phyloP scores from a whole-genome alignment of 345 rosid species.

The Erysimum cheiranthoides region DNA sequence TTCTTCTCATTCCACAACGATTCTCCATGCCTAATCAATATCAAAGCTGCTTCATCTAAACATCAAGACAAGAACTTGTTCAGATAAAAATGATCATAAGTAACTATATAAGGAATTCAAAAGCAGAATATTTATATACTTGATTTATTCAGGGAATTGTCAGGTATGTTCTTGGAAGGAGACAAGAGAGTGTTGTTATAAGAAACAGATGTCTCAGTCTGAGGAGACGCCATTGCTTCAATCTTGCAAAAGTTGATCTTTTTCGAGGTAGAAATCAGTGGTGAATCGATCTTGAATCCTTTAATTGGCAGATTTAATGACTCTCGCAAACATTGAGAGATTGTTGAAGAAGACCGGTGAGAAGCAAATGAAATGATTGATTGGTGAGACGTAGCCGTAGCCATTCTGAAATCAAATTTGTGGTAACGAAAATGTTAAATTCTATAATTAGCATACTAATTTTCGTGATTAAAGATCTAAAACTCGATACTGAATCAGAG shows the following conservation, averaged over 20 bases:
- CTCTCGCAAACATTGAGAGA: constrained; percentile 46
- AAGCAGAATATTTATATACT: constrained; percentile 45
- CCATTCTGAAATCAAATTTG: constrained; percentile 62
- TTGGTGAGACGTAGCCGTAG: constrained; percentile 62
- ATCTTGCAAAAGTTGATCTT: constrained; percentile 46
- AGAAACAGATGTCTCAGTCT: constrained; percentile 55
- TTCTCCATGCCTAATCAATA: constrained; percentile 89
- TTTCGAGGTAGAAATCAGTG: constrained; percentile 38
- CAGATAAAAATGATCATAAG: neutral
- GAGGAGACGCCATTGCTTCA: constrained; percentile 63
- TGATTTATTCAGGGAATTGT: constrained; percentile 60
- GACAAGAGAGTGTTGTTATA: constrained; percentile 58
- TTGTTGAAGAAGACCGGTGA: constrained; percentile 44
- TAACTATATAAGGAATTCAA: neutral
- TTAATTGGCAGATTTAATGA: constrained; percentile 47
- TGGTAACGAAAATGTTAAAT: neutral
- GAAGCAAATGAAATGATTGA: constrained; percentile 51
- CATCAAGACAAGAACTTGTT: neutral
- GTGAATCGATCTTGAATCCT: constrained; percentile 47
- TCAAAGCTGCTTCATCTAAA: constrained; percentile 85
- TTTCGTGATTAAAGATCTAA: constrained; percentile 6
- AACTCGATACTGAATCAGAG: neutral
- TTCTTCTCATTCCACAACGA: constrained; percentile 95
- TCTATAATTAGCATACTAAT: neutral
- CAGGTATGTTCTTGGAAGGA: constrained; percentile 52